These are phyloP conservation scores for Huiozyma sinensis DNA, from an alignment of 805 yeast species.

Conservation along the genomic window DNA sequence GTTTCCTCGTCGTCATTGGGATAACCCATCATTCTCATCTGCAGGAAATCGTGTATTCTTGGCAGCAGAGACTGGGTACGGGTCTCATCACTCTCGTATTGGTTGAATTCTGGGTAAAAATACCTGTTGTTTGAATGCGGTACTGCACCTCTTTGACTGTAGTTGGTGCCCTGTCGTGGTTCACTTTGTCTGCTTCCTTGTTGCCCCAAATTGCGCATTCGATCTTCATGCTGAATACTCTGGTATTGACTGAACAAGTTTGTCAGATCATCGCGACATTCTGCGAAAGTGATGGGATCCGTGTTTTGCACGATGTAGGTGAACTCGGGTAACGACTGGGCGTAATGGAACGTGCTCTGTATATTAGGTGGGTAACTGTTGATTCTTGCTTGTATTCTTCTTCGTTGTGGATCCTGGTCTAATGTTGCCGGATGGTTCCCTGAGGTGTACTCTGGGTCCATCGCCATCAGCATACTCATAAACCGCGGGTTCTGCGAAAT, in stretches of 20 bases:
- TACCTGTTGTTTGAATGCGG: too few species aligned
- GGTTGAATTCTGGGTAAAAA: too few species aligned
- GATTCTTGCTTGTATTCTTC: constrained; percentile 9
- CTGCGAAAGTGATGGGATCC: constrained; percentile 15
- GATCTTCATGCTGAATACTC: not conserved
- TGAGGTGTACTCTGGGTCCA: too few species aligned
- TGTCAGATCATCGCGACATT: constrained; percentile 13
- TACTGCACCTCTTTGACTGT: too few species aligned
- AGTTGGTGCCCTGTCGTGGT: too few species aligned
- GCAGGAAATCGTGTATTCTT: too few species aligned
- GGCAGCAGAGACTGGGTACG: too few species aligned
- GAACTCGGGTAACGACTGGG: constrained; percentile 17
- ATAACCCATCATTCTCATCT: too few species aligned
- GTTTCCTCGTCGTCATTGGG: constrained; percentile 5
- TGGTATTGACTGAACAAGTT: constrained; percentile 15
- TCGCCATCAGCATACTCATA: too few species aligned
- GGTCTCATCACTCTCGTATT: constrained; percentile 3
- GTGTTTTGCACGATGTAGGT: constrained; percentile 11
- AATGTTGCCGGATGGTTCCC: constrained; percentile 2
- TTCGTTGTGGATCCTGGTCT: not conserved
- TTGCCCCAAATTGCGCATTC: too few species aligned
- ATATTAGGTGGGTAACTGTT: constrained; percentile 13
- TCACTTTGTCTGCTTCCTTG: too few species aligned
- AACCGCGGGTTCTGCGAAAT: too few species aligned
- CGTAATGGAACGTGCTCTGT: constrained; percentile 18